Base-by-base conservation (phyloP, 768 basidiomycete species). In the Mycena metata region DNA sequence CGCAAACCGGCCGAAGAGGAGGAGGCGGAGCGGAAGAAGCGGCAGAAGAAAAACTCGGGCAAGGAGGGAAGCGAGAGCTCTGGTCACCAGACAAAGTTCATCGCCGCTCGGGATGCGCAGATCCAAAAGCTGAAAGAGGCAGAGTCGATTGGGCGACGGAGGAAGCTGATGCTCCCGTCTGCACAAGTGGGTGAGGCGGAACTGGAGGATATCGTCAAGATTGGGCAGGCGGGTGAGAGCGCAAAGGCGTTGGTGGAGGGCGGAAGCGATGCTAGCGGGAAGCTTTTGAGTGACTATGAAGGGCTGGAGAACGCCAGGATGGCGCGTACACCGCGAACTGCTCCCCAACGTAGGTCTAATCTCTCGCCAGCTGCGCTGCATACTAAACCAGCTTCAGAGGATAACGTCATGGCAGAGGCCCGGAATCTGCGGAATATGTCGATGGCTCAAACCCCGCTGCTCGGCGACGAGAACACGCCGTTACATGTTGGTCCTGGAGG, bases 41-140 rank as follows among this genome's bases (percentile, higher is more conserved):
- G 95, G 30, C 92, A 93, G 77, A 90, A 91, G 61, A 92, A 91
- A 71, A 83, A 84, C 54, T 77, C 78, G 54, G 89, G 86, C 10
- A 92, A 94, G 77, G 91, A 92, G 50, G 90, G 88, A 36, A 84
- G 84, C 4, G 86, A 86, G 64, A 77, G 80, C 12, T 78, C 86
- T 8, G 83, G 84, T 11, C 90, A 93, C 69, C 92, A 96, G 77
- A 95, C 95, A 35, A 97, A 98, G 77, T 99, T 99, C 74, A 88
- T 98, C 49, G 91, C 96, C n/a, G 96, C 96, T 8, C 90, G 97
- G 64, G 96, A 99, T 76, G 96, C 96, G 1, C 97, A 99, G 78
- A 98, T 99, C 72, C 96, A 98, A 78, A 96, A 96, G 79, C 83
- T 99, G 64, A 98, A 98, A 79, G 98, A 99, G 79, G 96, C 96